Percentiles rank a stretch among this genome's conserved stretches.
These are phyloP conservation scores for Halophytophthora batemanensis DNA, from an alignment of 352 stramenopile genomes.

Conservation along the genomic window DNA sequence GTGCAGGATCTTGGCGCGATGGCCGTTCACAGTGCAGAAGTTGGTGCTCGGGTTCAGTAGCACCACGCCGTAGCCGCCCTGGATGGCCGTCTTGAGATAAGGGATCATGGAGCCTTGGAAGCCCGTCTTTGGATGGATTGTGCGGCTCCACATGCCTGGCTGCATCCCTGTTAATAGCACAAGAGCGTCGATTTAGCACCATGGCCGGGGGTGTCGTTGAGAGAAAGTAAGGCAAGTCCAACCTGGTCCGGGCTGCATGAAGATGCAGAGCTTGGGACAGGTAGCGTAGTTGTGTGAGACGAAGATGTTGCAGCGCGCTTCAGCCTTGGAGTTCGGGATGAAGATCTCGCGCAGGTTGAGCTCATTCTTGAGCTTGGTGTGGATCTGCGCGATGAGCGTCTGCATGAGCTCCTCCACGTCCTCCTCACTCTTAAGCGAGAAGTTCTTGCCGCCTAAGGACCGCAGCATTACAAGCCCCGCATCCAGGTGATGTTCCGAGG, in stretches of 20 bases:
- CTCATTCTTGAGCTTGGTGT: constrained; percentile 84
- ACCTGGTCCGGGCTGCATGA: constrained; percentile 72
- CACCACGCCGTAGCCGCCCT: constrained; percentile 80
- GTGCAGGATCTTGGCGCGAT: constrained; percentile 81
- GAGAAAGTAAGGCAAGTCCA: too few relatives aligned
- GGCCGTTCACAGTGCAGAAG: constrained; percentile 70
- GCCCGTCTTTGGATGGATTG: constrained; percentile 73
- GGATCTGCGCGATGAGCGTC: constrained; percentile 78
- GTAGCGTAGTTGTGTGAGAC: constrained; percentile 77
- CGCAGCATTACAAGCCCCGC: constrained; percentile 1
- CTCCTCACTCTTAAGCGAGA: constrained; percentile 77
- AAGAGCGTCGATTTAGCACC: background rate
- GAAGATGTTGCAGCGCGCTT: constrained; percentile 86
- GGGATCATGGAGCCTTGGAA: constrained; percentile 88
- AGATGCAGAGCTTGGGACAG: constrained; percentile 79
- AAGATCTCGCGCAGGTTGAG: constrained; percentile 82
- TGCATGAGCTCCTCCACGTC: constrained; percentile 86
- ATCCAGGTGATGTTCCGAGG: background rate
- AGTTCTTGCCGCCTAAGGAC: constrained; percentile 53
- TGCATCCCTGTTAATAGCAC: constrained; percentile 39
- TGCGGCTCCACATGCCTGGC: constrained; percentile 67
- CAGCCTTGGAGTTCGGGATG: constrained; percentile 86
- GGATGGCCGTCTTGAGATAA: constrained; percentile 83
- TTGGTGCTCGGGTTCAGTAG: constrained; percentile 86
- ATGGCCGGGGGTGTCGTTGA: too few relatives aligned